Evolutionary conservation across 2,329 filamentous ascomycete species (phyloP).

Genomic region (Iodosphaeria phyllophila): DNA sequence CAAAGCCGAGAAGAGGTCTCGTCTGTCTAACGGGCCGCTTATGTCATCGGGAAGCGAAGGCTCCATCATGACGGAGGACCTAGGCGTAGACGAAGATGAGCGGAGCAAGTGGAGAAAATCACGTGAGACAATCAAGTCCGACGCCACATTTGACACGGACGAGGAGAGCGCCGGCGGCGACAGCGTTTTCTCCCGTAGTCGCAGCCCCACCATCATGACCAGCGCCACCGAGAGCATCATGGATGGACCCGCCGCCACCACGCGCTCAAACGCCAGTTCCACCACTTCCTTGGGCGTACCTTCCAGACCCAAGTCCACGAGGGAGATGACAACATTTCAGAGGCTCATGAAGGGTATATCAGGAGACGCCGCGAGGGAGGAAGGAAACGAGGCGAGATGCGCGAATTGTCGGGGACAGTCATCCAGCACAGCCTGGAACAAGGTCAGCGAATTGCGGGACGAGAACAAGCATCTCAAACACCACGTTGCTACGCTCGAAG

Average conservation of each 20-base stretch:
- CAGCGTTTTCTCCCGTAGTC: slow-evolving; percentile 41
- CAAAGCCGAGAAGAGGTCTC: slow-evolving; percentile 27
- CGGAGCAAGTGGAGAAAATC: slow-evolving; percentile 23
- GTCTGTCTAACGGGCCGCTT: too few species aligned
- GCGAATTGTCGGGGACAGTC: slow-evolving; percentile 38
- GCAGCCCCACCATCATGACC: slow-evolving; percentile 33
- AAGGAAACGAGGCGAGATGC: slow-evolving; percentile 18
- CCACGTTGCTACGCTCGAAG: slow-evolving; percentile 38
- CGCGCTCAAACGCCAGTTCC: slow-evolving; percentile 1
- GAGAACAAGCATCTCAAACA: slow-evolving; percentile 45
- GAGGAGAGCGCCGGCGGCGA: slow-evolving; percentile 26
- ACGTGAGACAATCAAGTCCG: slow-evolving; percentile 20
- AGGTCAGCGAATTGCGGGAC: slow-evolving; percentile 38
- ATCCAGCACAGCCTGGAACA: slow-evolving; percentile 43
- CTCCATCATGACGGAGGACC: slow-evolving; percentile 29
- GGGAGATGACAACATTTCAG: slow-evolving; percentile 26
- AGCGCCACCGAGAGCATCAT: slow-evolving; percentile 9
- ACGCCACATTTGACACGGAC: slow-evolving; percentile 31
- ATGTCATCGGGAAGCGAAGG: too few species aligned
- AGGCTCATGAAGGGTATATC: slow-evolving; percentile 27
- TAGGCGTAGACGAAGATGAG: slow-evolving; percentile 32
- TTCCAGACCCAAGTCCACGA: slow-evolving; percentile 11
- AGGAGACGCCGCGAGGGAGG: slow-evolving; percentile 14
- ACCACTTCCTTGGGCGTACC: slow-evolving; percentile 4
- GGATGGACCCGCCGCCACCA: slow-evolving; percentile 3